Conservation (phyloP, 2,329 filamentous ascomycete genomes). For the Arthrinium puccinioides region DNA sequence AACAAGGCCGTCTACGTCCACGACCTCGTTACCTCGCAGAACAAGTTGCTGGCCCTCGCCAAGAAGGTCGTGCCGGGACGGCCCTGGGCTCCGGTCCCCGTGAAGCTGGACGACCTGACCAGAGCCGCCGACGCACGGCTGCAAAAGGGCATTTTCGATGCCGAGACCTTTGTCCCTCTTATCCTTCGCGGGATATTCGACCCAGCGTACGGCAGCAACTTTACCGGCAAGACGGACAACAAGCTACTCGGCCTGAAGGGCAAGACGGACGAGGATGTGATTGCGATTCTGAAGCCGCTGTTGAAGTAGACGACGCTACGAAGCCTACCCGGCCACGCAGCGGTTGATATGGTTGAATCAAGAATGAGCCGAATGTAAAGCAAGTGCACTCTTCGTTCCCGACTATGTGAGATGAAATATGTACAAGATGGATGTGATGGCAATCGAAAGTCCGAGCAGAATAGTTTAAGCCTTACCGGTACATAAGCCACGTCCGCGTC, state of each 20-base stretch:
- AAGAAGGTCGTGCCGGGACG: conserved; percentile 1
- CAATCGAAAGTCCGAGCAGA: no score
- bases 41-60: conserved; percentile 32
- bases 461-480: no score
- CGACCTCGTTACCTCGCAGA: conserved; percentile 42
- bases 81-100: background rate
- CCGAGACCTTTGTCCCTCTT: conserved; percentile 1
- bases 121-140: background rate
- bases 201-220: background rate
- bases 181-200: background rate
- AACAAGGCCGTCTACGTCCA: conserved; percentile 46
- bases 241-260: background rate
- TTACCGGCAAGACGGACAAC: background rate
- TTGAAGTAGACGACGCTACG: background rate
- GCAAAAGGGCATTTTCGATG: conserved; percentile 4
- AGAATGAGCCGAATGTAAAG: no score
- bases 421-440: no score
- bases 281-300: background rate
- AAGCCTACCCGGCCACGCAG: no score
- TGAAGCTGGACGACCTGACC: background rate
- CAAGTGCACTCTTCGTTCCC: no score
- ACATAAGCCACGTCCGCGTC: no score
- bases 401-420: no score
- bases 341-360: no score
- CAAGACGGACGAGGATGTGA: conserved; percentile 1